Conservation (phyloP, 2,329 filamentous ascomycete genomes). For the Aquanectria penicillioides region DNA sequence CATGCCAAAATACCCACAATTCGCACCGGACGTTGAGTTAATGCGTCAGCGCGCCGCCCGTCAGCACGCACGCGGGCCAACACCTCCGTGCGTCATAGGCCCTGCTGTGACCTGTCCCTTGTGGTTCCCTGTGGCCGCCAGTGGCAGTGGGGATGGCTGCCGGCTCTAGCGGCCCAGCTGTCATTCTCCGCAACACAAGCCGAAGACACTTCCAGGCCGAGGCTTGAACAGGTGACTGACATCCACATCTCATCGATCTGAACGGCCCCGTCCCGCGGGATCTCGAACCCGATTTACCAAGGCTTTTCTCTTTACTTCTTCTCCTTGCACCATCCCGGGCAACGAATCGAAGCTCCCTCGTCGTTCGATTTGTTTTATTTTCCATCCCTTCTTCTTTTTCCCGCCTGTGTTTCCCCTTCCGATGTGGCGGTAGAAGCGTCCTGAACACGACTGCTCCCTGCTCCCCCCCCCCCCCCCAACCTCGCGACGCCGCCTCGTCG, state of each 20-base stretch:
- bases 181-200: slow-evolving; percentile 27
- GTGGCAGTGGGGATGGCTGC: slow-evolving; percentile 7
- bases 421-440: slow-evolving; percentile 7
- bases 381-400: not conserved
- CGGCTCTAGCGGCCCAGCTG: slow-evolving; percentile 20
- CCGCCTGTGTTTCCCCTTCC: not conserved
- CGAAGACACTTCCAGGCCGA: slow-evolving; percentile 26
- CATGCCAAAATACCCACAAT: slow-evolving; percentile 14
- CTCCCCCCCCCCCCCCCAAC: slow-evolving; percentile 5
- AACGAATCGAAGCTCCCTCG: not conserved
- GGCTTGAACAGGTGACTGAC: slow-evolving; percentile 32
- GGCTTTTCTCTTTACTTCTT: not conserved
- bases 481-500: slow-evolving; percentile 5
- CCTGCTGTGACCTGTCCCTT: too few species aligned
- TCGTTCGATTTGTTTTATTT: not conserved
- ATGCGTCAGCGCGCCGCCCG: not conserved
- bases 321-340: not conserved
- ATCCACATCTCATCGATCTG: slow-evolving; percentile 23
- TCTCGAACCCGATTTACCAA: slow-evolving; percentile 10
- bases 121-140: not conserved
- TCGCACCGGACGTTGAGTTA: not conserved
- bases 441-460: slow-evolving; percentile 7
- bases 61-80: not conserved
- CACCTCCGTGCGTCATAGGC: slow-evolving; percentile 22
- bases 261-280: slow-evolving; percentile 17